A percentile compares a stretch with the other conserved stretches of the same genome.
These are phyloP conservation scores for Skeletonema menzelii DNA, from an alignment of 108 stramenopile species.

Conservation along the genomic window DNA sequence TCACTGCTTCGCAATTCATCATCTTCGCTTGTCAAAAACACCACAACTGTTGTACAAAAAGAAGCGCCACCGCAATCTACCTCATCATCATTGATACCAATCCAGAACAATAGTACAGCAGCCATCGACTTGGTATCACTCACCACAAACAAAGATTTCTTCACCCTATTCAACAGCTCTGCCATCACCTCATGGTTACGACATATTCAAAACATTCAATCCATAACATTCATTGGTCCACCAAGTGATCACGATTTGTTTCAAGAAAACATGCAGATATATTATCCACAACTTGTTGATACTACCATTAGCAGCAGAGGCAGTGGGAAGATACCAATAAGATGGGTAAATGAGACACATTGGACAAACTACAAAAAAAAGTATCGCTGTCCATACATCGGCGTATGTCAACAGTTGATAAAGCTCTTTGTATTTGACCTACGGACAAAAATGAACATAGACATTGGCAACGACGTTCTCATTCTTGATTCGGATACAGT, in stretches of 20 bases:
- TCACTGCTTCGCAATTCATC: neutral
- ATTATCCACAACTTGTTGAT: slow-evolving; percentile 13
- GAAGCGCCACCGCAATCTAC: neutral
- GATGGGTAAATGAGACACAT: slow-evolving; percentile 42
- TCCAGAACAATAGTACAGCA: neutral
- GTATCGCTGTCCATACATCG: slow-evolving; percentile 5
- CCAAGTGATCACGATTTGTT: slow-evolving; percentile 17
- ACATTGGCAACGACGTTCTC: slow-evolving; percentile 28
- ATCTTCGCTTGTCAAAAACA: neutral
- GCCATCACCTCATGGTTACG: slow-evolving; percentile 34
- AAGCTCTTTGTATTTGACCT: slow-evolving; percentile 41
- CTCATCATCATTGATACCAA: neutral
- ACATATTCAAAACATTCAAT: slow-evolving; percentile 39
- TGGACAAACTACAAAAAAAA: slow-evolving; percentile 28
- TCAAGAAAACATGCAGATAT: slow-evolving; percentile 9
- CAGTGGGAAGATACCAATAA: slow-evolving; percentile 7
- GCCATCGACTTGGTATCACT: slow-evolving; percentile 38
- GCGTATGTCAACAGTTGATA: slow-evolving; percentile 33
- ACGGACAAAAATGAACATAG: slow-evolving; percentile 1
- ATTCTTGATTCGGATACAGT: slow-evolving; percentile 38
- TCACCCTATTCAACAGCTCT: slow-evolving; percentile 34
- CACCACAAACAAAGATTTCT: slow-evolving; percentile 28
- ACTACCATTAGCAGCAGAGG: neutral
- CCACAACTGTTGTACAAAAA: neutral
- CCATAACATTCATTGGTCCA: slow-evolving; percentile 38